A percentile compares a stretch with the other conserved stretches of the same genome.
phyloP scores from a whole-genome alignment of 2,329 filamentous ascomycete species.

The Nannizziopsis barbatae region DNA sequence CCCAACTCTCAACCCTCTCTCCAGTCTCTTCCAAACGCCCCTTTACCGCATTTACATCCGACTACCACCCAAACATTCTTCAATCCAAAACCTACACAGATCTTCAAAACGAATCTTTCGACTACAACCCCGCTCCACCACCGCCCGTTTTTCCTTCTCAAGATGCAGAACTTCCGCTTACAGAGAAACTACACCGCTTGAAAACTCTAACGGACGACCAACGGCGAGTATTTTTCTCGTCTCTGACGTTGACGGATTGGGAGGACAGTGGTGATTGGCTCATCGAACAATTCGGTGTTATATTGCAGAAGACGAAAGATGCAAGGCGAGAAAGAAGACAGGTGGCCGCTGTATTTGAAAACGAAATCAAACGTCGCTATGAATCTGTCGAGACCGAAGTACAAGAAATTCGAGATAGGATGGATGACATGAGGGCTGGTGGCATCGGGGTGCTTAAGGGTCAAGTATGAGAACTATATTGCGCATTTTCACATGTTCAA shows the following conservation, averaged over 20 bases:
- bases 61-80: conserved; percentile 40
- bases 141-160: conserved; percentile 18
- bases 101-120: conserved; percentile 42
- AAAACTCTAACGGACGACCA: conserved; percentile 28
- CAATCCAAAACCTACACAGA: conserved; percentile 38
- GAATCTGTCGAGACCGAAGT: conserved; percentile 41
- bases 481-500: not conserved
- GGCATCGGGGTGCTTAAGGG: conserved; percentile 44
- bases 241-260: conserved; percentile 46
- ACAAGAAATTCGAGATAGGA: conserved; percentile 38
- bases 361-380: conserved; percentile 45
- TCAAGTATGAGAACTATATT: conserved; percentile 13
- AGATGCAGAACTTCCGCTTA: conserved; percentile 20
- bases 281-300: conserved; percentile 42
- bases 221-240: conserved; percentile 42
- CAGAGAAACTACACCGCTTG: conserved; percentile 30
- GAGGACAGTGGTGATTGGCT: conserved; percentile 53
- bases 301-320: conserved; percentile 43
- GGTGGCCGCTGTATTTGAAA: conserved; percentile 44
- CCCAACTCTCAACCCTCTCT: conserved; percentile 22
- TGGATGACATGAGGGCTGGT: conserved; percentile 44
- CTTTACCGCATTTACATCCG: conserved; percentile 29
- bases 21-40: conserved; percentile 22
- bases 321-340: conserved; percentile 45
- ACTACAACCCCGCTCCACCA: conserved; percentile 29